Evolutionary conservation across 2,329 filamentous ascomycete genomes (phyloP).

Genomic region (Basipetospora sp.): DNA sequence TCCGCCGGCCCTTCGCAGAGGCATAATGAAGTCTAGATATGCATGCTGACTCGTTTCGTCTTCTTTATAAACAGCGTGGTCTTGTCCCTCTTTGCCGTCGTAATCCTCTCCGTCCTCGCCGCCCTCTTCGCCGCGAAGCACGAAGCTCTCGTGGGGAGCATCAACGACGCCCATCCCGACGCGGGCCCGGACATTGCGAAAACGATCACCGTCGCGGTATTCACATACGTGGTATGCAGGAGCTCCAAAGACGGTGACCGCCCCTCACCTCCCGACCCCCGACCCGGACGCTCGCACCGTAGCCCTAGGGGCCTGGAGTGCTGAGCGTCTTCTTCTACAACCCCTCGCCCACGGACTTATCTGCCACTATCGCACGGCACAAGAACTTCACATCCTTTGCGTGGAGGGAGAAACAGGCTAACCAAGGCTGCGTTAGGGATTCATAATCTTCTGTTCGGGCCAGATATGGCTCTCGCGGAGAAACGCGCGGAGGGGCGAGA

Average conservation of each 20-base stretch:
- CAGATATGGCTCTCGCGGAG: constrained; percentile 76
- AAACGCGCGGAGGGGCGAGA: constrained; percentile 69
- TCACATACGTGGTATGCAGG: constrained; percentile 66
- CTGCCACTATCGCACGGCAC: too few relatives aligned
- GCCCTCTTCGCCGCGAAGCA: constrained; percentile 65
- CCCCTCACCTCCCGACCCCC: not conserved
- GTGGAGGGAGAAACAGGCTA: not conserved
- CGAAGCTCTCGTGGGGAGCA: constrained; percentile 68
- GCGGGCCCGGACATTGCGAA: constrained; percentile 65
- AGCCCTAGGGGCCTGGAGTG: too few relatives aligned
- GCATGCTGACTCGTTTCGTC: too few relatives aligned
- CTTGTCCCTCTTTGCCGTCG: constrained; percentile 48
- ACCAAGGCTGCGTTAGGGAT: constrained; percentile 41
- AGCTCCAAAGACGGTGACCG: not conserved
- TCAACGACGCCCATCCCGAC: constrained; percentile 50
- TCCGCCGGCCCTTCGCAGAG: too few relatives aligned
- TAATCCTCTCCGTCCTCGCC: constrained; percentile 50
- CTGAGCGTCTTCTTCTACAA: too few relatives aligned
- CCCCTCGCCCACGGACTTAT: too few relatives aligned
- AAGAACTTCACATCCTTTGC: too few relatives aligned
- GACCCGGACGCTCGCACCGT: too few relatives aligned
- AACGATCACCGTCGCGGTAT: constrained; percentile 74
- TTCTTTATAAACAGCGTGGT: constrained; percentile 47
- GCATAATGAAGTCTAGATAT: too few relatives aligned
- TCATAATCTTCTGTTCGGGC: constrained; percentile 79